These are phyloP conservation scores for Fusarium sp. DNA, from an alignment of 2,329 filamentous ascomycete genomes.

Conservation along the genomic window DNA sequence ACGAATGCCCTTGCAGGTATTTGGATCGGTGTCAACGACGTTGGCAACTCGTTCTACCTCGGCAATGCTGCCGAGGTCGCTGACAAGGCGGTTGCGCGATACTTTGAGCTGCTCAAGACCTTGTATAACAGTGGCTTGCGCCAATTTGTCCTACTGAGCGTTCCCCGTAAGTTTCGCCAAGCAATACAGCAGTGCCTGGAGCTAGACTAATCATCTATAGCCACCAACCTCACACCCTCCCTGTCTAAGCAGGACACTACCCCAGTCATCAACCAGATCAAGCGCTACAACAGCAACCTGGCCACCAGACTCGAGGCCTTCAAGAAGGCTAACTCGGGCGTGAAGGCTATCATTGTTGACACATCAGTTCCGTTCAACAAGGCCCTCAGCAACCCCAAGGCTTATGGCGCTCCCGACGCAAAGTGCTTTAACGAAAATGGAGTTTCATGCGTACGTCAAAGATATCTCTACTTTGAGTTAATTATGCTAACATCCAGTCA, in stretches of 20 bases:
- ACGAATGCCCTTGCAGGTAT: slow-evolving; percentile 57
- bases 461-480: rapidly evolving
- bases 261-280: slow-evolving; percentile 50
- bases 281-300: slow-evolving; percentile 53
- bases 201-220: slow-evolving; percentile 35
- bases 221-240: slow-evolving; percentile 55
- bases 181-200: rapidly evolving
- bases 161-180: slow-evolving; percentile 56
- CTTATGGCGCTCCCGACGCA: slow-evolving; percentile 56
- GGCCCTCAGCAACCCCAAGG: slow-evolving; percentile 55
- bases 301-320: slow-evolving; percentile 48
- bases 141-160: slow-evolving; percentile 69
- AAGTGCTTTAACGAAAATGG: slow-evolving; percentile 57
- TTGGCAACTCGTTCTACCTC: slow-evolving; percentile 59
- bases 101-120: slow-evolving; percentile 54
- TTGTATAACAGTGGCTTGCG: slow-evolving; percentile 65
- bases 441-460: slow-evolving; percentile 51
- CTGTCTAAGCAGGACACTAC: slow-evolving; percentile 46
- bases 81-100: slow-evolving; percentile 55
- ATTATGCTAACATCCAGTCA: slow-evolving; percentile 12
- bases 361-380: slow-evolving; percentile 55
- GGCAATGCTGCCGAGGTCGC: slow-evolving; percentile 50
- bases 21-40: slow-evolving; percentile 68
- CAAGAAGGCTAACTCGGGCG: slow-evolving; percentile 48
- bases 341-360: slow-evolving; percentile 53